A percentile compares a stretch with the other conserved stretches of the same genome.
Evolutionary conservation across 768 basidiomycete genomes (phyloP).

Genomic region (Leccinum uliginosum): DNA sequence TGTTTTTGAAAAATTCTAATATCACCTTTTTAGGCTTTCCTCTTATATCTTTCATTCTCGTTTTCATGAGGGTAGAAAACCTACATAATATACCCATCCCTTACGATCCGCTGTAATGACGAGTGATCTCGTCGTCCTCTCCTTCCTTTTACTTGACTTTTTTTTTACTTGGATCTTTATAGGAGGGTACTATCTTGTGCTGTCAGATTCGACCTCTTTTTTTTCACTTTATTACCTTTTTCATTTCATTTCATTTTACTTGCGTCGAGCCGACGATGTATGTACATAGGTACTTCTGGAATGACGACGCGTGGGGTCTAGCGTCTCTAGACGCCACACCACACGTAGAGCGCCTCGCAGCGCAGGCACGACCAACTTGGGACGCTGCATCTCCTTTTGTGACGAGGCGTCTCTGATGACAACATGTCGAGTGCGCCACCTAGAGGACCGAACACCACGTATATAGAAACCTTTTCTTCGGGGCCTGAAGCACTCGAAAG

Average conservation of each 20-base stretch:
- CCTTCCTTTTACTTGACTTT: not conserved
- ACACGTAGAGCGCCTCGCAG: not conserved
- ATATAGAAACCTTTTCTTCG: not conserved
- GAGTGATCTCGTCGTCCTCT: constrained; percentile 5
- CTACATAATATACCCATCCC: constrained; percentile 26
- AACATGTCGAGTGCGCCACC: no score
- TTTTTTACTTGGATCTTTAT: not conserved
- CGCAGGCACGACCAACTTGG: not conserved
- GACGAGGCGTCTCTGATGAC: not conserved
- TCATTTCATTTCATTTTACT: not conserved
- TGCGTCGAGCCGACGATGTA: constrained; percentile 9
- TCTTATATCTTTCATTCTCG: not conserved
- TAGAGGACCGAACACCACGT: no score
- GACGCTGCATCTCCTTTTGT: not conserved
- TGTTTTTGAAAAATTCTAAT: not conserved
- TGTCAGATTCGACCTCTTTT: not conserved
- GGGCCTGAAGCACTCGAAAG: not conserved
- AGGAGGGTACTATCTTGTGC: constrained; percentile 4
- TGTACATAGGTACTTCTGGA: constrained; percentile 11
- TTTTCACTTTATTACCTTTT: not conserved
- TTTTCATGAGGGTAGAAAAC: constrained; percentile 18
- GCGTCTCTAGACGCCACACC: not conserved
- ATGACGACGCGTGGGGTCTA: not conserved
- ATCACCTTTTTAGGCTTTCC: constrained; percentile 3
- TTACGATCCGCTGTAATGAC: constrained; percentile 21